phyloP scores from a whole-genome alignment of 768 basidiomycete species.

The Russula olivacea region DNA sequence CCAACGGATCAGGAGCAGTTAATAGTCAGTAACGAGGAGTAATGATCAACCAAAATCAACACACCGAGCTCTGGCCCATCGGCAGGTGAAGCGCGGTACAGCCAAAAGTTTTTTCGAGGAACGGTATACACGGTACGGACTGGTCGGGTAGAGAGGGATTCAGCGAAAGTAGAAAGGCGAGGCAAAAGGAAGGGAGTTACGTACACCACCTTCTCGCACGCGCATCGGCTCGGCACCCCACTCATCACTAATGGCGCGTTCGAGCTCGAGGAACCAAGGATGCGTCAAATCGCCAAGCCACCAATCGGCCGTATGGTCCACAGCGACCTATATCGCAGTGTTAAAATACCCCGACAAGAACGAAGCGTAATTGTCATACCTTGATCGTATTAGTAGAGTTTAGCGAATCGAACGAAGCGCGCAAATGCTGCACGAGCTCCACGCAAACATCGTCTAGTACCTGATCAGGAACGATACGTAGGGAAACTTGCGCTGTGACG shows the following conservation, averaged over 20 bases:
- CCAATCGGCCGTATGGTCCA: constrained; percentile 88
- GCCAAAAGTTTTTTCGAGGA: constrained; percentile 84
- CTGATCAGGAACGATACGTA: constrained; percentile 95
- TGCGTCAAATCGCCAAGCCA: constrained; percentile 89
- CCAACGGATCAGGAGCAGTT: not conserved
- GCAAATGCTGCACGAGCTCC: constrained; percentile 54
- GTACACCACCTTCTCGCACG: constrained; percentile 89
- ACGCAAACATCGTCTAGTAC: constrained; percentile 62
- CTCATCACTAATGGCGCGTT: constrained; percentile 74
- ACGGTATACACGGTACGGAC: constrained; percentile 94
- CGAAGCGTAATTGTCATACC: constrained; percentile 35
- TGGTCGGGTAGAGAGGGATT: constrained; percentile 29
- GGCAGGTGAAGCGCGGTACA: constrained; percentile 92
- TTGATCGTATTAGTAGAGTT: constrained; percentile 66
- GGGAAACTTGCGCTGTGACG: constrained; percentile 78
- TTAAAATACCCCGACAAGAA: not conserved
- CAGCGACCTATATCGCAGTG: constrained; percentile 50
- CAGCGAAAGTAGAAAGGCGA: constrained; percentile 3
- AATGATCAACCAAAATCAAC: constrained; percentile 26
- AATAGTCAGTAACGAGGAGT: not conserved
- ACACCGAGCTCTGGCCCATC: constrained; percentile 83
- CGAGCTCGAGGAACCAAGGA: constrained; percentile 81
- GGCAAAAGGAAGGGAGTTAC: constrained; percentile 25
- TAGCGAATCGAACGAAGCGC: constrained; percentile 50
- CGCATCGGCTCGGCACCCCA: constrained; percentile 84